A percentile compares a stretch with the other conserved stretches of the same genome.
These are phyloP conservation scores for Citrullus mucosospermus DNA, from an alignment of 306 rosid genomes.

Conservation along the genomic window DNA sequence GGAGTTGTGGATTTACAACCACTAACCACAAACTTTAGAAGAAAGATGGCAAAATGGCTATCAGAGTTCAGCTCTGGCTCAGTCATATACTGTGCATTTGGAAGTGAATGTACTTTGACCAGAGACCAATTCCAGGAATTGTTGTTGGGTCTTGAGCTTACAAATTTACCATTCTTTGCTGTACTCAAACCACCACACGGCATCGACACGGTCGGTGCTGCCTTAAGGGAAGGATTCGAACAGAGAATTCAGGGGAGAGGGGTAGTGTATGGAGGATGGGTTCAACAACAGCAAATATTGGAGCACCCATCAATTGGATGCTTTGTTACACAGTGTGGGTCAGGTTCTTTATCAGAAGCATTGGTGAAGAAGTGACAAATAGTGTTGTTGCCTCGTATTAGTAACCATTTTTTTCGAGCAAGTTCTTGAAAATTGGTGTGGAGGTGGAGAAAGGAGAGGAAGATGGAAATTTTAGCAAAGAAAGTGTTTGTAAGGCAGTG, in stretches of 20 bases:
- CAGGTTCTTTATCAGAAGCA: slow-evolving; percentile 59
- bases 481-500: slow-evolving; percentile 34
- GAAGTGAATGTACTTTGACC: slow-evolving; percentile 33
- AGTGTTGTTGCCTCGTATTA: slow-evolving; percentile 37
- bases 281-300: slow-evolving; percentile 47
- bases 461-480: slow-evolving; percentile 38
- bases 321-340: slow-evolving; percentile 73
- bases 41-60: slow-evolving; percentile 38
- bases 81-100: slow-evolving; percentile 46
- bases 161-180: slow-evolving; percentile 42
- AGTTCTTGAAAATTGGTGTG: slow-evolving; percentile 35
- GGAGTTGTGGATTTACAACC: slow-evolving; percentile 25
- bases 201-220: slow-evolving; percentile 26
- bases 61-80: slow-evolving; percentile 24
- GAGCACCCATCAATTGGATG: slow-evolving; percentile 64
- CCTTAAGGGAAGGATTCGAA: slow-evolving; percentile 43
- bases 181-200: slow-evolving; percentile 40
- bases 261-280: slow-evolving; percentile 50
- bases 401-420: slow-evolving; percentile 42
- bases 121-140: slow-evolving; percentile 40
- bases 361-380: slow-evolving; percentile 36
- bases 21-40: slow-evolving; percentile 20
- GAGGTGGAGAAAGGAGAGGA: slow-evolving; percentile 51
- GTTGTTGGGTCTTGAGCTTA: slow-evolving; percentile 52
- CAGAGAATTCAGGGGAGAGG: slow-evolving; percentile 44